Percentiles rank a stretch among this genome's conserved stretches.
These are phyloP conservation scores for Biscogniauxia mediterranea DNA, from an alignment of 2,329 filamentous ascomycete species.

Conservation along the genomic window DNA sequence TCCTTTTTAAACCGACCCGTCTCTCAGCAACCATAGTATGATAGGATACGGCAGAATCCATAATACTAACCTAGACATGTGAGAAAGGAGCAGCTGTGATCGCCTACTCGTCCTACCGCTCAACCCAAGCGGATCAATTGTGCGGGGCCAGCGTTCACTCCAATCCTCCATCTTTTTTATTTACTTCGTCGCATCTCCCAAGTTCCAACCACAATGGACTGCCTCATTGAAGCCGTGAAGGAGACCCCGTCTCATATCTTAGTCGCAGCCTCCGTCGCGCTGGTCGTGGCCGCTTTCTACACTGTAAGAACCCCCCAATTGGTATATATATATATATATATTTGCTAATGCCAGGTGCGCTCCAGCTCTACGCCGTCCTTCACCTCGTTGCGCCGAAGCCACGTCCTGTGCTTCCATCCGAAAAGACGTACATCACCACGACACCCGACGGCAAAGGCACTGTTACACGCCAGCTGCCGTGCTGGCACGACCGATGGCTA, in stretches of 20 bases:
- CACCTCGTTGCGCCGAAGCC: slow-evolving; percentile 78
- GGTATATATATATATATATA: too few relatives aligned
- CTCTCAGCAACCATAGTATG: too few relatives aligned
- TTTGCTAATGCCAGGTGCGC: too few relatives aligned
- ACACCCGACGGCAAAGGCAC: slow-evolving; percentile 59
- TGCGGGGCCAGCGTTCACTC: background rate
- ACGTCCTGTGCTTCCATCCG: slow-evolving; percentile 68
- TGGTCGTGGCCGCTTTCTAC: slow-evolving; percentile 36
- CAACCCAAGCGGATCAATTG: background rate
- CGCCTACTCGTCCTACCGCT: background rate
- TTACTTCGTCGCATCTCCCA: background rate
- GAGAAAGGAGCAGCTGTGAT: background rate
- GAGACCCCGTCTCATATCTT: slow-evolving; percentile 41
- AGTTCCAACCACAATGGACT: slow-evolving; percentile 19
- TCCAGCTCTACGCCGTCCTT: slow-evolving; percentile 64
- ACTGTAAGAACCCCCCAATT: slow-evolving; percentile 34
- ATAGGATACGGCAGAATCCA: too few relatives aligned
- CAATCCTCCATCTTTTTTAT: background rate
- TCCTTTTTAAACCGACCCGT: background rate
- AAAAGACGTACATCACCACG: slow-evolving; percentile 83
- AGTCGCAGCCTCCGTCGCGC: slow-evolving; percentile 34
- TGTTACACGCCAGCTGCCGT: slow-evolving; percentile 62
- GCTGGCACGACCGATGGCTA: slow-evolving; percentile 81
- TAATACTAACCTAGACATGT: background rate
- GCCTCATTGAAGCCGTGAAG: slow-evolving; percentile 21